These are phyloP conservation scores for Halophytophthora batemanensis DNA, from an alignment of 352 stramenopile species.

Conservation along the genomic window DNA sequence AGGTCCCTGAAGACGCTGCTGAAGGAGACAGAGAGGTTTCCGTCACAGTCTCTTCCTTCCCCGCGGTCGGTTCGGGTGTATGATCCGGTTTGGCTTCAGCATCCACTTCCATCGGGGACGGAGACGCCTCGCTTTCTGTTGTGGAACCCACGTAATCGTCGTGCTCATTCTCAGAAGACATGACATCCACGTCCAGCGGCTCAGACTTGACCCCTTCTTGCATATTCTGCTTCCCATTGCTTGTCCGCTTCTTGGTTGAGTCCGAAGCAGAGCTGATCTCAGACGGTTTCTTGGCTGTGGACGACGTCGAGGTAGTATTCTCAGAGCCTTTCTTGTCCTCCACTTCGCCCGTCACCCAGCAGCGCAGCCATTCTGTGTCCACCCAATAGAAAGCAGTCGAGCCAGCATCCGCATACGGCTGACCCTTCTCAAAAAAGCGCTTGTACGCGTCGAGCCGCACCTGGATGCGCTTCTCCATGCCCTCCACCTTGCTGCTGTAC, in stretches of 20 bases:
- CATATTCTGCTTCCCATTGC: conserved; percentile 2
- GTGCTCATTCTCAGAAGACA: conserved; percentile 3
- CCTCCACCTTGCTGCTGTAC: conserved; percentile 39
- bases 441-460: conserved; percentile 54
- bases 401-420: conserved; percentile 36
- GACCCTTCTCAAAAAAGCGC: conserved; percentile 53
- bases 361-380: conserved; percentile 55
- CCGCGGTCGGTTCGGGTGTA: conserved; percentile 7
- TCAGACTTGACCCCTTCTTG: conserved; percentile 3
- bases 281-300: conserved; percentile 4
- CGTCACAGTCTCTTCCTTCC: conserved; percentile 9
- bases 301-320: conserved; percentile 7
- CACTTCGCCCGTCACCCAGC: conserved; percentile 67
- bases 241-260: not conserved
- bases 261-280: conserved; percentile 1
- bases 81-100: conserved; percentile 1
- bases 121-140: conserved; percentile 18
- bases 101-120: not conserved
- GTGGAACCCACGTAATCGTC: conserved; percentile 10
- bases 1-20: not conserved
- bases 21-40: conserved; percentile 12
- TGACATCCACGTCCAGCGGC: not conserved
- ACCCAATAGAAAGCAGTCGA: conserved; percentile 61
- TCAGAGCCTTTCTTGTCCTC: conserved; percentile 4
- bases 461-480: conserved; percentile 50